Evolutionary conservation across 192 early-diverging fungal species (phyloP), one percentile per base, ranked within the genome.

Genomic region (Rhizophagus clarus): DNA sequence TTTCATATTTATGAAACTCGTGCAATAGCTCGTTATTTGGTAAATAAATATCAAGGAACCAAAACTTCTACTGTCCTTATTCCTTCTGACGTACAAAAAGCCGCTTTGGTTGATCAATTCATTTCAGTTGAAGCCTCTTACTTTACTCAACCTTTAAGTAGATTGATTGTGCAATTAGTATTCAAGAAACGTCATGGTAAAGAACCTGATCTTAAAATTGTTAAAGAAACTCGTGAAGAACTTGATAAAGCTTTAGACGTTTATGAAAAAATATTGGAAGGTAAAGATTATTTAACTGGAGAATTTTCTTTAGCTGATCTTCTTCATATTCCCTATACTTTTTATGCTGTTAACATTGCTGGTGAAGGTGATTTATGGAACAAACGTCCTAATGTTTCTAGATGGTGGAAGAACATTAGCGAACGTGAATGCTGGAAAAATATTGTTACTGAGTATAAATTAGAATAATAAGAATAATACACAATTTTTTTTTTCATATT

Each of bases 1-100:
- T 82, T 76, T 40, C 9, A 47, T 14, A 45, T 87, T 10, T 84
- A 64, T n/a, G 86, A 87, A 66, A 83, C 84, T 10, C 84, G 80
- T 49, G 84, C 86, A 10, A 87, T 87, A 31, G 31, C 29, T 32
- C 77, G 84, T 32, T 87, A 87, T 66, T 64, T 87, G 64, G 76
- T 66, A 7, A 51, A 76, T 17, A 34, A 34, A 34, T 34, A 34
- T 34, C 32, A 34, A 34, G 32, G 32, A 28, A 68, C 28, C 2
- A 34, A 68, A 45, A 76, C 9, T 15, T 81, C 81, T 17, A 74
- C 70, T 1, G 5, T 76, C 22, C 76, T 87, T 66, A 62, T 82
- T 15, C 84, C 84, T 34, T 47, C 61, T 22, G 81, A 84, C 49
- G 22, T 66, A 11, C 68, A 82, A 31, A n/a, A 84, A 51, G 29